Percentiles rank a stretch among this genome's conserved stretches.
phyloP scores from a whole-genome alignment of 495 filamentous ascomycete species.

The Aspergillus ostianus region DNA sequence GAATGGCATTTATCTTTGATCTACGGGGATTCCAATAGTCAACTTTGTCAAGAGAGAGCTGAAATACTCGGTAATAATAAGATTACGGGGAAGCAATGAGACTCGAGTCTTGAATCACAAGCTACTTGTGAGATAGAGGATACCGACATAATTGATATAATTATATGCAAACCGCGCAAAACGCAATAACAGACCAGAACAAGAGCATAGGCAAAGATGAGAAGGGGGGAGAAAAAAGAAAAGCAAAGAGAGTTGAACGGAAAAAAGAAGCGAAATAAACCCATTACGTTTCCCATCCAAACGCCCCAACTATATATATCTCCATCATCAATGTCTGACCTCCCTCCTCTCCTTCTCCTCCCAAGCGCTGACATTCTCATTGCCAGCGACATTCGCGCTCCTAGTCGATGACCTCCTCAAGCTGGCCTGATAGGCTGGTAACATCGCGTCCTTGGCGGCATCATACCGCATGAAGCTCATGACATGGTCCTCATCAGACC shows the following conservation, averaged over 20 bases:
- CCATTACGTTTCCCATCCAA: no score
- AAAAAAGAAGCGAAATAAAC: not conserved
- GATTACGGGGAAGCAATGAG: no score
- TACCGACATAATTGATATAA: no score
- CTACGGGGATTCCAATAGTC: not conserved
- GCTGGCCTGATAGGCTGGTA: constrained; percentile 4
- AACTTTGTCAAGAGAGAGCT: not conserved
- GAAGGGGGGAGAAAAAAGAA: no score
- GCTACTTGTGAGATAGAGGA: no score
- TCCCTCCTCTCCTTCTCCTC: not conserved
- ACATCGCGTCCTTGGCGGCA: constrained; percentile 3
- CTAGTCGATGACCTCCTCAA: not conserved
- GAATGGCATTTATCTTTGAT: constrained; percentile 4
- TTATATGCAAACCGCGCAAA: not conserved
- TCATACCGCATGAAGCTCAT: constrained; percentile 40
- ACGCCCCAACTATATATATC: no score
- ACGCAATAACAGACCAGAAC: no score
- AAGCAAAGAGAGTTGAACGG: constrained; percentile 8
- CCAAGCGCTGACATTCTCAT: not conserved
- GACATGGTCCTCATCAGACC: constrained; percentile 21
- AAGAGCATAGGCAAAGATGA: no score
- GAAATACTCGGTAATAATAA: no score
- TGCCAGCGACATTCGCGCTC: not conserved
- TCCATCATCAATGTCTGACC: not conserved
- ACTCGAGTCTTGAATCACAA: no score